These are phyloP conservation scores for Brassica napus DNA, from an alignment of 345 rosid genomes.

Conservation along the genomic window Da-Ae NC_063446.1:34012501-34013000, in stretches of 20 bases:
- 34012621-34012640: conserved; percentile 79
- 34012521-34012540: conserved; percentile 87
- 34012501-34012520: conserved; percentile 86
- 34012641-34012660: conserved; percentile 73
- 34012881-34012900: conserved; percentile 69
- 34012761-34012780: conserved; percentile 71
- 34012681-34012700: conserved; percentile 67
- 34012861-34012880: conserved; percentile 86
- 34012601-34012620: conserved; percentile 75
- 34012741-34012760: conserved; percentile 71
- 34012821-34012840: conserved; percentile 75
- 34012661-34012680: conserved; percentile 71
- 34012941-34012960: conserved; percentile 42
- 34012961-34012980: conserved; percentile 50
- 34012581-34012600: conserved; percentile 73
- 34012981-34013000: conserved; percentile 41
- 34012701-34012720: conserved; percentile 65
- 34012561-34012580: conserved; percentile 61
- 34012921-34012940: conserved; percentile 35
- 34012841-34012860: conserved; percentile 89
- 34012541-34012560: conserved; percentile 76
- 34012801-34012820: conserved; percentile 81
- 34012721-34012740: conserved; percentile 67
- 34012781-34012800: conserved; percentile 78
- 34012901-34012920: conserved; percentile 72